Evolutionary conservation across 1,284 basidiomycete species (phyloP).

Genomic region (Inonotus obliquus): DNA sequence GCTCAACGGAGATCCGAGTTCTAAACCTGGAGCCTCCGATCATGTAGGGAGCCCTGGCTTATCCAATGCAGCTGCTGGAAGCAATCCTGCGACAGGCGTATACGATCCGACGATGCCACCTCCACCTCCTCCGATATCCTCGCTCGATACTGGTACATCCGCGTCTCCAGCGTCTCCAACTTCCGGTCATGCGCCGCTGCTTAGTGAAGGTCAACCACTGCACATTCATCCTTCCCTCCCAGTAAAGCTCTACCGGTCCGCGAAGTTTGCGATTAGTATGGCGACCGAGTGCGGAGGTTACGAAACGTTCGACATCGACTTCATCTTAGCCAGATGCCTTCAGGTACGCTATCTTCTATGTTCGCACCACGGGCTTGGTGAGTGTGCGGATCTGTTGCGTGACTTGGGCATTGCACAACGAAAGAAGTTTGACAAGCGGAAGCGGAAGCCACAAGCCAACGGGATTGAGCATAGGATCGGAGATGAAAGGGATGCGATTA

Average conservation of each 20-base stretch:
- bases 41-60: neutral
- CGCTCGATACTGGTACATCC: neutral
- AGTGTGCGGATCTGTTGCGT: constrained; percentile 33
- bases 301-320: constrained; percentile 44
- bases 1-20: neutral
- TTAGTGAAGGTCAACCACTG: neutral
- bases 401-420: constrained; percentile 23
- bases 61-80: neutral
- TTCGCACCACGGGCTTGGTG: constrained; percentile 38
- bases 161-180: neutral
- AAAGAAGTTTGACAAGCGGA: constrained; percentile 3
- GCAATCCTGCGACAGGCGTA: neutral
- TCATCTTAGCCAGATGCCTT: constrained; percentile 46
- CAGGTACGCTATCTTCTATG: constrained; percentile 51
- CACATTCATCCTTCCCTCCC: neutral
- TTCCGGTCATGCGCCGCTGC: neutral
- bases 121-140: constrained; percentile 5
- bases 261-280: constrained; percentile 9
- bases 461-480: neutral
- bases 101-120: constrained; percentile 8
- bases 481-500: neutral
- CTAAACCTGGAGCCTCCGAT: neutral
- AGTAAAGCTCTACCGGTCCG: constrained; percentile 2
- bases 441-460: constrained; percentile 1
- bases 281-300: constrained; percentile 6